Base-by-base conservation (phyloP, 2,329 filamentous ascomycete genomes). In the Pezicula radicicola region DNA sequence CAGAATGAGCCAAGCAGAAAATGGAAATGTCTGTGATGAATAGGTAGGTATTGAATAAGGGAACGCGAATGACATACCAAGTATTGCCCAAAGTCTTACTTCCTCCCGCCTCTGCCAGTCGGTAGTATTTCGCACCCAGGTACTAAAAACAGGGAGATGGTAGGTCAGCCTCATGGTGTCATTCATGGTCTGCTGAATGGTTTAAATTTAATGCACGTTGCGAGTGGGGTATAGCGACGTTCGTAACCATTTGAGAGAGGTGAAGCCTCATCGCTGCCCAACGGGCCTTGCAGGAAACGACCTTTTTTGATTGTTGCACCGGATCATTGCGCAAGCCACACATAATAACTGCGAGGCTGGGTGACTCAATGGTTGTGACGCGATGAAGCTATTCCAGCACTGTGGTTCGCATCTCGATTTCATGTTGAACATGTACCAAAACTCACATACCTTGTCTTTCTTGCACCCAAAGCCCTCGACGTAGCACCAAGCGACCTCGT, bases 401-500 rank as follows among this genome's bases (percentile, higher is more conserved):
- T 52, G 55, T 53, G 58, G 54, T 54, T 13, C 25, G 2, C 30
- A 33, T 33, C 9, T 27, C 10, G 21, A 13, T 47, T 39, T 30
- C n/a, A 30, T 40, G 33, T 27, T 53, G 53, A 18, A 36, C n/a
- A 43, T 33, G 25, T 28, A 51, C 16, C 21, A 25, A 42, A 48
- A 9, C 15, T 21, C 16, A 82, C 89, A 72, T 79, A 97, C 93
- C 89, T 96, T 97, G 76, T 99, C 92, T 71, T 97, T 99, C 71
- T 91, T 94, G 66, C 91, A 93, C 33, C 94, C 94, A 71, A 96
- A 96, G n/a, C 94, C 94, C 68, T 97, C 88, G 27, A 95, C 72
- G 77, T 94, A 97, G 75, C 94, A 99, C 91, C 91, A 96, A 35
- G 86, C 94, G 49, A 87, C 87, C 71, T 97, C 93, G 67, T 97